phyloP scores from a whole-genome alignment of 768 basidiomycete genomes.

The Amanita pseudoporphyria region DNA sequence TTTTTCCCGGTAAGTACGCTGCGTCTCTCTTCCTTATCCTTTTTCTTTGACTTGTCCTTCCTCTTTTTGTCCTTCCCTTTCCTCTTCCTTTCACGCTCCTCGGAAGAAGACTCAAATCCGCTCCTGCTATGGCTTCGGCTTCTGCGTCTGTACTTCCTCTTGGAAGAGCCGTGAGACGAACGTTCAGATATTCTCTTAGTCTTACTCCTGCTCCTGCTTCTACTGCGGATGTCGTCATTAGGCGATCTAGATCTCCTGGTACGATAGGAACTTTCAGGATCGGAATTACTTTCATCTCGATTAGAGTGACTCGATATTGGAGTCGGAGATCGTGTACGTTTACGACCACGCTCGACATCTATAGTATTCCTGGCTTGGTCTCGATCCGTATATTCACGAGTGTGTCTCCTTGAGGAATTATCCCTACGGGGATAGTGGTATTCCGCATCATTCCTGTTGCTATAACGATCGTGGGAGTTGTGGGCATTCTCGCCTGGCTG shows the following conservation, averaged over 20 bases:
- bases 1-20: slow-evolving; percentile 57
- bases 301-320: not conserved
- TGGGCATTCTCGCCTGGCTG: not conserved
- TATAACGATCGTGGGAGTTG: not conserved
- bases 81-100: slow-evolving; percentile 23
- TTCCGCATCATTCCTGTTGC: not conserved
- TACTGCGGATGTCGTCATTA: not conserved
- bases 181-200: not conserved
- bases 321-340: slow-evolving; percentile 1
- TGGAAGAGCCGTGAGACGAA: not conserved
- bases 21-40: slow-evolving; percentile 35
- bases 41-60: slow-evolving; percentile 21
- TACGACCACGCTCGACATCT: not conserved
- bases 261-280: not conserved
- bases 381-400: not conserved
- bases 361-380: not conserved
- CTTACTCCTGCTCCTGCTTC: not conserved
- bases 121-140: slow-evolving; percentile 13
- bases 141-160: slow-evolving; percentile 14
- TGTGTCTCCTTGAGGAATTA: not conserved
- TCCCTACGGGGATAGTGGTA: not conserved
- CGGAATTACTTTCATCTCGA: slow-evolving; percentile 3
- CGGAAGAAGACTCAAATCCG: slow-evolving; percentile 7
- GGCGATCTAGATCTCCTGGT: slow-evolving; percentile 4
- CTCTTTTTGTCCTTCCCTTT: slow-evolving; percentile 25